Percentiles rank a stretch among this genome's conserved stretches.
These are phyloP conservation scores for Umbellularia californica DNA, from an alignment of 164 flowering plant species.

Conservation along the genomic window DNA sequence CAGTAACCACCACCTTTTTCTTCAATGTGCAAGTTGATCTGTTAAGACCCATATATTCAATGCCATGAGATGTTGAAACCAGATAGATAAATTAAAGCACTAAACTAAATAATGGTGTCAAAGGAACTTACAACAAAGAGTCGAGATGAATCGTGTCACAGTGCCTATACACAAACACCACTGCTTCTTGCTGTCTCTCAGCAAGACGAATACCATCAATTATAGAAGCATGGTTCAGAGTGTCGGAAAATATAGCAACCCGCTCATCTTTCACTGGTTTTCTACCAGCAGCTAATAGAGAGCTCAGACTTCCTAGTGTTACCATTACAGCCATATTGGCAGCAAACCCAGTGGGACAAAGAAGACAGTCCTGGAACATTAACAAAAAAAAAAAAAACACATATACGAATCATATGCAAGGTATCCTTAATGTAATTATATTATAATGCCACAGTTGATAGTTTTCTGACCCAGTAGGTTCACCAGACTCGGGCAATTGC, in stretches of 20 bases:
- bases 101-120: not conserved
- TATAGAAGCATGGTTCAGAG: conserved; percentile 91
- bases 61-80: conserved; percentile 6
- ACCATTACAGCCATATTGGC: conserved; percentile 94
- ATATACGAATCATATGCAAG: not conserved
- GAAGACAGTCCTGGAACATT: conserved; percentile 79
- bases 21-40: conserved; percentile 64
- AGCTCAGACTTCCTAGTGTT: conserved; percentile 63
- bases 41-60: conserved; percentile 21
- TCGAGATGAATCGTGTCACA: conserved; percentile 83
- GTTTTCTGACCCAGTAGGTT: no score
- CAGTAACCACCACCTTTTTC: conserved; percentile 89
- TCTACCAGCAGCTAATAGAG: conserved; percentile 44
- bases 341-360: conserved; percentile 94
- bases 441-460: not conserved
- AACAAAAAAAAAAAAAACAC: not conserved
- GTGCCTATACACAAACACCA: conserved; percentile 69
- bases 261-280: conserved; percentile 51
- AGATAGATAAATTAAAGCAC: not conserved
- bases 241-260: conserved; percentile 86
- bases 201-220: conserved; percentile 96
- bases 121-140: conserved; percentile 55
- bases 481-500: no score
- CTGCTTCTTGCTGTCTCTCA: conserved; percentile 51
- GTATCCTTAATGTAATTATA: not conserved